Percentiles rank a stretch among this genome's conserved stretches.
phyloP scores from a whole-genome alignment of 106 monocot species.

The Acanthochlamys bracteata region DNA sequence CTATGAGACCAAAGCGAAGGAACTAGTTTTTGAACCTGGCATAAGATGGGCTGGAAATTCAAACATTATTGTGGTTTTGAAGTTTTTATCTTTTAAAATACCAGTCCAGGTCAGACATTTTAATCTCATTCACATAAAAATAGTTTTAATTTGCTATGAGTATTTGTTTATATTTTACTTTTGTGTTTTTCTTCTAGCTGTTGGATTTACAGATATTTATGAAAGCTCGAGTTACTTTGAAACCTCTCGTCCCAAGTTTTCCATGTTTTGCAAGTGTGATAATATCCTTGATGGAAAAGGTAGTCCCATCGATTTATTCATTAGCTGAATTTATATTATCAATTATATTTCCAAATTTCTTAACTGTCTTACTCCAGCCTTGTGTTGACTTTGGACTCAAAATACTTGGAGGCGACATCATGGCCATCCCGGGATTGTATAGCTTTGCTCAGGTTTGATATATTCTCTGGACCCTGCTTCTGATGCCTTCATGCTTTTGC shows the following conservation, averaged over 20 bases:
- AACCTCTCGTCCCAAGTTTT: constrained; percentile 71
- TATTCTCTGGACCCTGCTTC: no score
- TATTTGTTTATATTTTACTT: background rate
- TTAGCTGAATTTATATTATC: no score
- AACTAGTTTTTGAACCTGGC: constrained; percentile 57
- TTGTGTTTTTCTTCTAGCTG: constrained; percentile 21
- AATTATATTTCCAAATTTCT: no score
- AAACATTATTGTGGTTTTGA: constrained; percentile 38
- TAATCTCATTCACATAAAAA: background rate
- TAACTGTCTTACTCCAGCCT: constrained; percentile 47
- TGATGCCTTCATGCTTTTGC: no score
- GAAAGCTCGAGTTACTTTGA: constrained; percentile 55
- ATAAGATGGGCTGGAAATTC: constrained; percentile 77
- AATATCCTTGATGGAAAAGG: constrained; percentile 75
- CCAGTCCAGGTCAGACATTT: constrained; percentile 40
- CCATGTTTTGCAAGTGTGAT: constrained; percentile 60
- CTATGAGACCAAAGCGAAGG: constrained; percentile 67
- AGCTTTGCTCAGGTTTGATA: constrained; percentile 51
- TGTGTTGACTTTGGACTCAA: constrained; percentile 80
- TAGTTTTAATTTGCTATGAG: background rate
- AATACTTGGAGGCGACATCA: constrained; percentile 69
- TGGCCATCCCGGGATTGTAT: constrained; percentile 81
- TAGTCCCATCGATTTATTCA: constrained; percentile 11
- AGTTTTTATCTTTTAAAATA: constrained; percentile 38
- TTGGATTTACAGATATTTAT: constrained; percentile 52